A percentile compares a stretch with the other conserved stretches of the same genome.
These are phyloP conservation scores for Beauveria scarabaeidicola DNA, from an alignment of 2,329 filamentous ascomycete genomes.

Conservation along the genomic window DNA sequence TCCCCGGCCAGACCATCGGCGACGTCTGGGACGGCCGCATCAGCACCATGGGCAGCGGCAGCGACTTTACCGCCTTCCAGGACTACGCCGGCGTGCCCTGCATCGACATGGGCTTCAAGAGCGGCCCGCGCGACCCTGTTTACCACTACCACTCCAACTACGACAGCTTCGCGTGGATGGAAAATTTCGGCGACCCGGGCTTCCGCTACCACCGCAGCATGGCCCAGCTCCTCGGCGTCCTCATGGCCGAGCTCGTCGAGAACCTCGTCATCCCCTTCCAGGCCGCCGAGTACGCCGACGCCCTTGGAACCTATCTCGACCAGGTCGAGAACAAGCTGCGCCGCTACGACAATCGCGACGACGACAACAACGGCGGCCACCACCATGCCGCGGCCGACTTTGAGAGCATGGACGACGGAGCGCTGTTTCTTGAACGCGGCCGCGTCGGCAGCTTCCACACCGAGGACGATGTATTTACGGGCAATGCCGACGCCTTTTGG, in stretches of 20 bases:
- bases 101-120: conserved; percentile 53
- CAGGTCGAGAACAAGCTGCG: conserved; percentile 41
- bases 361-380: conserved; percentile 14
- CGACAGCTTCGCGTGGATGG: conserved; percentile 87
- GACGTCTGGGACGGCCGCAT: conserved; percentile 59
- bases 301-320: conserved; percentile 44
- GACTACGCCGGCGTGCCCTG: conserved; percentile 61
- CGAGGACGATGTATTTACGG: conserved; percentile 17
- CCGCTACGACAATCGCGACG: background rate
- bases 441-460: conserved; percentile 10
- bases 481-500: conserved; percentile 31
- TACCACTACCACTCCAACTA: conserved; percentile 91
- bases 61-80: conserved; percentile 68
- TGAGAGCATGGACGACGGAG: conserved; percentile 19
- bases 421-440: conserved; percentile 22
- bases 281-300: conserved; percentile 54
- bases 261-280: conserved; percentile 55
- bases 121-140: conserved; percentile 38
- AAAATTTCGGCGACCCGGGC: conserved; percentile 62
- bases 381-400: conserved; percentile 1
- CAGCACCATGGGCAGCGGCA: conserved; percentile 60
- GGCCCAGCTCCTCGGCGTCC: conserved; percentile 56
- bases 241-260: conserved; percentile 53
- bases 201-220: conserved; percentile 59
- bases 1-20: conserved; percentile 59